phyloP scores from a whole-genome alignment of 371 early-diverging fungal species.

The Saksenaea vasiformis region DNA sequence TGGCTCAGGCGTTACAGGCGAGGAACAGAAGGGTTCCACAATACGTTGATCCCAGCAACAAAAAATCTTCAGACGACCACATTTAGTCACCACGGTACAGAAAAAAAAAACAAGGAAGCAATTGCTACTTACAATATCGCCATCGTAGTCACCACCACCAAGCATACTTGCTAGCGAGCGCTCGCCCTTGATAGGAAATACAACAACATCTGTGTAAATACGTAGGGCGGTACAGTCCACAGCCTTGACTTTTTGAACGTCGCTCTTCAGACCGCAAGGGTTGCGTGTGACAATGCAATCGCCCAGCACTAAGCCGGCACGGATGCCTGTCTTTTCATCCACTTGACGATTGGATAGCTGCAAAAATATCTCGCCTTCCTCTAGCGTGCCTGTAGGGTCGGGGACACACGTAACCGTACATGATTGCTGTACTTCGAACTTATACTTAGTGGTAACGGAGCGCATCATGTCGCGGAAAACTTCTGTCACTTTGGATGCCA shows the following conservation, averaged over 20 bases:
- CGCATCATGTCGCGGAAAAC: slow-evolving; percentile 40
- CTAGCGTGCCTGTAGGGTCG: slow-evolving; percentile 44
- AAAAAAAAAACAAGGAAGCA: neutral
- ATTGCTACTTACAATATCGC: slow-evolving; percentile 43
- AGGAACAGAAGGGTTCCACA: slow-evolving; percentile 30
- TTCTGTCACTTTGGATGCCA: slow-evolving; percentile 38
- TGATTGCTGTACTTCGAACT: slow-evolving; percentile 44
- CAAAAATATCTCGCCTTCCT: slow-evolving; percentile 40
- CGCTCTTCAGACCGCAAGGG: slow-evolving; percentile 48
- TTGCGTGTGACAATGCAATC: slow-evolving; percentile 48
- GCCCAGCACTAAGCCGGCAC: slow-evolving; percentile 39
- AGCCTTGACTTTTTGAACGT: slow-evolving; percentile 46
- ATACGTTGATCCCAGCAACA: slow-evolving; percentile 56
- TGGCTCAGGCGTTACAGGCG: slow-evolving; percentile 19
- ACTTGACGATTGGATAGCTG: slow-evolving; percentile 35
- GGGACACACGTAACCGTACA: slow-evolving; percentile 50
- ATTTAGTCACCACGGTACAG: too few species aligned
- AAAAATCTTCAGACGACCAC: too few species aligned
- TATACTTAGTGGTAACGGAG: slow-evolving; percentile 36
- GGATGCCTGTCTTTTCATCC: slow-evolving; percentile 44
- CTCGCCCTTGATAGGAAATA: slow-evolving; percentile 43
- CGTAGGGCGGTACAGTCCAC: slow-evolving; percentile 37
- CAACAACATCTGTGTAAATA: slow-evolving; percentile 45
- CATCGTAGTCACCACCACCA: slow-evolving; percentile 58
- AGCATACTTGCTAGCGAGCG: slow-evolving; percentile 45